Conservation (phyloP, 2,329 filamentous ascomycete species). For the Colletotrichum simmondsii region DNA sequence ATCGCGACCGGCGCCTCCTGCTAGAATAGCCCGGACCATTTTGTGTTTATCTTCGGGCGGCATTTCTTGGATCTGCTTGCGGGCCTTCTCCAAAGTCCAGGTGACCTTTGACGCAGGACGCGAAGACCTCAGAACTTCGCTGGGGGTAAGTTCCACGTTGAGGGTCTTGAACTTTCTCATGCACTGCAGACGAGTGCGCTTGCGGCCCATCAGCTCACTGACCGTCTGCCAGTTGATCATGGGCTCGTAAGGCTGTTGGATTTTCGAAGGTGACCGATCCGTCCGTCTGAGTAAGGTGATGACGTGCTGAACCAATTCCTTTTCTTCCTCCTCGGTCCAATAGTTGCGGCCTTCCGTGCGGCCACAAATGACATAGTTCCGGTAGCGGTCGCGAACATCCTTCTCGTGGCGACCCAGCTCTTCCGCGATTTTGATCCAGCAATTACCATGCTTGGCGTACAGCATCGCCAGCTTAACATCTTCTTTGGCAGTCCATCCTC, state of each 20-base stretch:
- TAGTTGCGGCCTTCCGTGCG: slow-evolving; percentile 58
- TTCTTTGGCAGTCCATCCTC: slow-evolving; percentile 68
- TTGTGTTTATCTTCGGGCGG: slow-evolving; percentile 55
- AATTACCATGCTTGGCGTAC: slow-evolving; percentile 58
- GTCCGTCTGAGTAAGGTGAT: slow-evolving; percentile 62
- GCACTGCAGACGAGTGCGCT: slow-evolving; percentile 75
- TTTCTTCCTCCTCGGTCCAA: slow-evolving; percentile 73
- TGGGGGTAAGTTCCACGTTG: slow-evolving; percentile 47
- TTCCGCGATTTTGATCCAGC: slow-evolving; percentile 72
- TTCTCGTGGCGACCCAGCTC: slow-evolving; percentile 72
- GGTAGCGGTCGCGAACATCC: slow-evolving; percentile 77
- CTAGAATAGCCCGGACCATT: slow-evolving; percentile 55
- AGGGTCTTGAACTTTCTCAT: slow-evolving; percentile 71
- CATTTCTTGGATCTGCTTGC: slow-evolving; percentile 54
- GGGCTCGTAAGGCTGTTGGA: slow-evolving; percentile 46
- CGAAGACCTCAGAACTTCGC: slow-evolving; percentile 45
- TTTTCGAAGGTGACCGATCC: slow-evolving; percentile 48
- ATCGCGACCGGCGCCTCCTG: slow-evolving; percentile 52
- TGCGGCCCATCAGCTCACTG: slow-evolving; percentile 69
- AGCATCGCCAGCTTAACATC: slow-evolving; percentile 63
- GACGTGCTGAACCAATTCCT: slow-evolving; percentile 62
- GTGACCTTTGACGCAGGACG: slow-evolving; percentile 47
- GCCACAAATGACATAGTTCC: slow-evolving; percentile 73
- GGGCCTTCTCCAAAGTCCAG: slow-evolving; percentile 57
- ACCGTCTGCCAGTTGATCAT: slow-evolving; percentile 75